These are phyloP conservation scores for Chytriomyces hyalinus DNA, from an alignment of 192 early-diverging fungal species.

Conservation along the genomic window DNA sequence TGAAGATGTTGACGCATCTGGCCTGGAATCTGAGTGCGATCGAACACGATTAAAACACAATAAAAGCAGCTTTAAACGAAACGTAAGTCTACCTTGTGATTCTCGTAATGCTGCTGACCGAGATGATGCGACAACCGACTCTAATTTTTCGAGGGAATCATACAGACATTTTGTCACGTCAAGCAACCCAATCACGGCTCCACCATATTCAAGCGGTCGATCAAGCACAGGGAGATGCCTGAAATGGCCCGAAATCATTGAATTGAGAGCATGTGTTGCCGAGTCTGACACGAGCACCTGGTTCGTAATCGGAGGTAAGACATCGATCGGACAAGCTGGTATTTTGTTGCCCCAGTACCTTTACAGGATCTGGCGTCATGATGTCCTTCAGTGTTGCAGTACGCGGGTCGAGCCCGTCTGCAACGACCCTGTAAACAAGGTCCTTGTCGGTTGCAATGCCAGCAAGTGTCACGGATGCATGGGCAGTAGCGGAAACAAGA, in stretches of 20 bases:
- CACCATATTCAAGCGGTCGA: slow-evolving; percentile 34
- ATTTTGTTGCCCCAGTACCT: slow-evolving; percentile 51
- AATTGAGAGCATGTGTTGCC: slow-evolving; percentile 50
- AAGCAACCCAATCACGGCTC: slow-evolving; percentile 55
- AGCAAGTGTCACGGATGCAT: slow-evolving; percentile 45
- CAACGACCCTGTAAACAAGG: slow-evolving; percentile 92
- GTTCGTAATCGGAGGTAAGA: no score
- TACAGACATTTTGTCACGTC: slow-evolving; percentile 66
- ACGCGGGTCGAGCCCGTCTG: slow-evolving; percentile 56
- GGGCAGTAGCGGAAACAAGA: slow-evolving; percentile 42
- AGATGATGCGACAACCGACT: slow-evolving; percentile 32
- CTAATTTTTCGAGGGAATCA: slow-evolving; percentile 59
- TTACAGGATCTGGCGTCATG: slow-evolving; percentile 92
- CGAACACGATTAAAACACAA: not conserved
- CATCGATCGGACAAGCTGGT: no score
- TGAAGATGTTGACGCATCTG: slow-evolving; percentile 1
- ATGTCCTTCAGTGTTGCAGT: slow-evolving; percentile 73
- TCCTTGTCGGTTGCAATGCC: slow-evolving; percentile 99
- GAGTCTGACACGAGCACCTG: slow-evolving; percentile 62
- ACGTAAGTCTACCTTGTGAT: not conserved
- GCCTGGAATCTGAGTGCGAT: not conserved
- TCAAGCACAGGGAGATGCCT: slow-evolving; percentile 56
- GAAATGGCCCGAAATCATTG: slow-evolving; percentile 55
- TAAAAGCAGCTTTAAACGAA: not conserved
- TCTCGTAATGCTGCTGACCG: not conserved